These are phyloP conservation scores for Rhodotorula sp. DNA, from an alignment of 1,284 basidiomycete species.

Conservation along the genomic window DNA sequence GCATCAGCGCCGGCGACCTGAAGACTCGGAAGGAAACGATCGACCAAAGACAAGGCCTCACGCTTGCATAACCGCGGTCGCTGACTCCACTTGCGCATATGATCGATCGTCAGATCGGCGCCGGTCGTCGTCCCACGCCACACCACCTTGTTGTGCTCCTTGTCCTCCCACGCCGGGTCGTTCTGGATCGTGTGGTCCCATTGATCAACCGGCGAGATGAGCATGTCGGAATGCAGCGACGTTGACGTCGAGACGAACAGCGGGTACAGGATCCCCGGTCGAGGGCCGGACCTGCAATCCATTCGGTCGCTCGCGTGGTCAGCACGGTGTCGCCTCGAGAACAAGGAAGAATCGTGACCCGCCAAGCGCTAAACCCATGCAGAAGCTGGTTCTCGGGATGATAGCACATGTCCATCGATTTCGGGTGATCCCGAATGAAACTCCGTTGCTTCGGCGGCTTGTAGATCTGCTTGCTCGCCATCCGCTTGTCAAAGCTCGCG, in stretches of 20 bases:
- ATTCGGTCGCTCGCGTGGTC: not conserved
- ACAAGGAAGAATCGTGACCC: not conserved
- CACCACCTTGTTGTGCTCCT: constrained; percentile 48
- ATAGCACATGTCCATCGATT: constrained; percentile 36
- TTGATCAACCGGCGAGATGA: constrained; percentile 45
- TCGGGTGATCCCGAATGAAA: constrained; percentile 37
- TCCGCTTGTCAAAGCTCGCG: constrained; percentile 19
- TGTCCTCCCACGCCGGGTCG: constrained; percentile 50
- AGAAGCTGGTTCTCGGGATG: constrained; percentile 38
- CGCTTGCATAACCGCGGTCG: constrained; percentile 29
- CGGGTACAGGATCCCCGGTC: constrained; percentile 39
- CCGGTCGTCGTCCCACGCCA: constrained; percentile 53
- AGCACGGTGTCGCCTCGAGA: too few species aligned
- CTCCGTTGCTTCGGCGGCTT: constrained; percentile 14
- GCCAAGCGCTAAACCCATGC: constrained; percentile 40
- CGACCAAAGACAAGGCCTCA: not conserved
- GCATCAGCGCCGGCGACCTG: not conserved
- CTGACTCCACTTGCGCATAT: constrained; percentile 31
- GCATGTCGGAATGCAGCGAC: constrained; percentile 41
- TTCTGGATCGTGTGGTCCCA: constrained; percentile 36
- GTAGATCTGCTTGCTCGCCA: constrained; percentile 10
- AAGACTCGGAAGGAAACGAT: too few species aligned
- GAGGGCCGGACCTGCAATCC: constrained; percentile 32
- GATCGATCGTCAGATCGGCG: constrained; percentile 34
- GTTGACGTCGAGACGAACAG: constrained; percentile 43